These are phyloP conservation scores for Vaccinium darrowii DNA, from an alignment of 148 eudicot genomes.

Conservation along the genomic window DNA sequence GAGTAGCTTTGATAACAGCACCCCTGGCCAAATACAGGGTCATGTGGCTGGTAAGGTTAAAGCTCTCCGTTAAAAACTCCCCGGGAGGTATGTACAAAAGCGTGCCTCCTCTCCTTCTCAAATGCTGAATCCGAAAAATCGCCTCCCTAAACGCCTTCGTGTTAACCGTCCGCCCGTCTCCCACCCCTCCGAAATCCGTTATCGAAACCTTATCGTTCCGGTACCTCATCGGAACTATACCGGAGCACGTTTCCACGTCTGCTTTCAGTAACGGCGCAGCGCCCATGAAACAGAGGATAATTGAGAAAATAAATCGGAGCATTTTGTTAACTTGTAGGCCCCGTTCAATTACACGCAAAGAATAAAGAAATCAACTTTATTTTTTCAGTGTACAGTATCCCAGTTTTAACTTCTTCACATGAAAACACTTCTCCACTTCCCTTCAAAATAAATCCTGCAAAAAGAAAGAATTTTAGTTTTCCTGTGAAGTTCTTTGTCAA, in stretches of 20 bases:
- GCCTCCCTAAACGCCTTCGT: slow-evolving; percentile 82
- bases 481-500: not conserved
- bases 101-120: slow-evolving; percentile 70
- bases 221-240: slow-evolving; percentile 65
- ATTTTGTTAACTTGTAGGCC: slow-evolving; percentile 11
- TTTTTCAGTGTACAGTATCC: too few relatives aligned
- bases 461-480: not conserved
- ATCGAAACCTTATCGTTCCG: slow-evolving; percentile 65
- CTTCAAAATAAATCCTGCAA: not conserved
- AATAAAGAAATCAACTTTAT: too few relatives aligned
- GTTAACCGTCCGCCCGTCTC: slow-evolving; percentile 78
- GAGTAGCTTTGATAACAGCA: slow-evolving; percentile 87
- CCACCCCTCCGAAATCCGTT: slow-evolving; percentile 80
- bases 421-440: not conserved
- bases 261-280: slow-evolving; percentile 13
- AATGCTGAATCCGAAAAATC: slow-evolving; percentile 56
- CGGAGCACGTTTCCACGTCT: slow-evolving; percentile 63
- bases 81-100: slow-evolving; percentile 84
- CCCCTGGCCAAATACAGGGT: slow-evolving; percentile 83
- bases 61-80: slow-evolving; percentile 66
- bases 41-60: slow-evolving; percentile 88
- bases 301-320: slow-evolving; percentile 11
- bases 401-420: not conserved
- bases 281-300: slow-evolving; percentile 16
- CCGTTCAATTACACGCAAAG: not conserved